Evolutionary conservation across 306 rosid genomes (phyloP).

Genomic region (Rosa persica): DNA sequence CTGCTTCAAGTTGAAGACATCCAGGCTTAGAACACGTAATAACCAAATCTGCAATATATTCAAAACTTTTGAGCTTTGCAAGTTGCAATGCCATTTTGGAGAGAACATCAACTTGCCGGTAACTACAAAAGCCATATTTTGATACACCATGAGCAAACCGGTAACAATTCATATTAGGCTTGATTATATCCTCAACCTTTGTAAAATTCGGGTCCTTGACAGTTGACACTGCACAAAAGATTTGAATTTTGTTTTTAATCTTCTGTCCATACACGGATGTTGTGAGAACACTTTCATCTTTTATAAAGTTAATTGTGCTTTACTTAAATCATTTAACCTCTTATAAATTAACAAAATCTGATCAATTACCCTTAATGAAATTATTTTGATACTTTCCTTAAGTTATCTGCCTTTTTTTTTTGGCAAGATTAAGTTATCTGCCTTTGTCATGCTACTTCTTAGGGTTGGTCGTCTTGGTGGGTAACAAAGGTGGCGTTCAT

Average conservation of each 20-base stretch:
- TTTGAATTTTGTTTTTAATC: neutral
- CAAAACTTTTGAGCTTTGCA: neutral
- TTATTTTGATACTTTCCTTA: too few species aligned
- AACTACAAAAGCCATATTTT: neutral
- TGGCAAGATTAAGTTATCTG: too few species aligned
- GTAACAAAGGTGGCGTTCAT: too few species aligned
- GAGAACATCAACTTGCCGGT: constrained; percentile 3
- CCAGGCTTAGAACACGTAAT: constrained; percentile 1
- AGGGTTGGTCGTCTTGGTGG: too few species aligned
- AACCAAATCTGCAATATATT: neutral
- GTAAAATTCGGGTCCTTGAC: neutral
- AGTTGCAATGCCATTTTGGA: neutral
- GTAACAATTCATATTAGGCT: neutral
- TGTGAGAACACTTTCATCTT: neutral
- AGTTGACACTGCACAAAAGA: neutral
- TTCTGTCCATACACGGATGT: neutral
- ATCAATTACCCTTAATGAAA: too few species aligned
- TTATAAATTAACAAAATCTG: too few species aligned
- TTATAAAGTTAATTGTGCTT: neutral
- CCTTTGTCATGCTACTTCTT: too few species aligned
- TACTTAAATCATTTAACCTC: too few species aligned
- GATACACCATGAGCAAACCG: neutral
- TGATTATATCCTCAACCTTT: neutral
- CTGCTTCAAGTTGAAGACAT: constrained; percentile 11
- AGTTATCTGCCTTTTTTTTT: too few species aligned